These are phyloP conservation scores for Isabelozyma gotoi DNA, from an alignment of 805 yeast species.

Conservation along the genomic window DNA sequence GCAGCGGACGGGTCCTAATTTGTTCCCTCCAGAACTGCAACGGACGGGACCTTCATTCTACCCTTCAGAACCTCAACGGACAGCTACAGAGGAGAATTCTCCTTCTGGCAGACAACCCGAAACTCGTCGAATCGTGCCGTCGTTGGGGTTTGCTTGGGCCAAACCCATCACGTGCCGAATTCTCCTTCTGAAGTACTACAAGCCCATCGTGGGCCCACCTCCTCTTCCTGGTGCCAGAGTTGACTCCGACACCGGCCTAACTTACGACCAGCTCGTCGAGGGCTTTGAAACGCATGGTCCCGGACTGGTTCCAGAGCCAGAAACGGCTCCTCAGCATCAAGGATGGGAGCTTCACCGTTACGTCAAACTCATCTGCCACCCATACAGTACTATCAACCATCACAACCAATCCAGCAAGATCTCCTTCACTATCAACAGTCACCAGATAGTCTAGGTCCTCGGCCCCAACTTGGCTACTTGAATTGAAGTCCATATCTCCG, in stretches of 20 bases:
- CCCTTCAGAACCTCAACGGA: background rate
- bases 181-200: constrained; percentile 27
- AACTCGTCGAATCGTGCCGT: constrained; percentile 25
- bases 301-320: background rate
- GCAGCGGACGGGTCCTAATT: background rate
- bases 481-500: too few relatives aligned
- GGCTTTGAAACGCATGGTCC: background rate
- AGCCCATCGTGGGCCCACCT: constrained; percentile 12
- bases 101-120: constrained; percentile 4
- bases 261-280: constrained; percentile 9
- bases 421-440: constrained; percentile 13
- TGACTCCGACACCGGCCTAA: constrained; percentile 15
- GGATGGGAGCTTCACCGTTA: constrained; percentile 29
- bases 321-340: too few relatives aligned
- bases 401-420: constrained; percentile 9
- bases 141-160: constrained; percentile 35
- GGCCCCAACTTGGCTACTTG: too few relatives aligned
- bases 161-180: constrained; percentile 23
- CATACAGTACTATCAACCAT: constrained; percentile 5
- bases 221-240: constrained; percentile 1
- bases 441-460: too few relatives aligned
- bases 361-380: constrained; percentile 17
- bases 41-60: too few relatives aligned
- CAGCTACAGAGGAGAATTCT: too few relatives aligned
- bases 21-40: too few relatives aligned